Percentiles rank a stretch among this genome's conserved stretches.
Evolutionary conservation across 805 yeast genomes (phyloP).

Genomic region (Kluyveromyces nonfermentans): DNA sequence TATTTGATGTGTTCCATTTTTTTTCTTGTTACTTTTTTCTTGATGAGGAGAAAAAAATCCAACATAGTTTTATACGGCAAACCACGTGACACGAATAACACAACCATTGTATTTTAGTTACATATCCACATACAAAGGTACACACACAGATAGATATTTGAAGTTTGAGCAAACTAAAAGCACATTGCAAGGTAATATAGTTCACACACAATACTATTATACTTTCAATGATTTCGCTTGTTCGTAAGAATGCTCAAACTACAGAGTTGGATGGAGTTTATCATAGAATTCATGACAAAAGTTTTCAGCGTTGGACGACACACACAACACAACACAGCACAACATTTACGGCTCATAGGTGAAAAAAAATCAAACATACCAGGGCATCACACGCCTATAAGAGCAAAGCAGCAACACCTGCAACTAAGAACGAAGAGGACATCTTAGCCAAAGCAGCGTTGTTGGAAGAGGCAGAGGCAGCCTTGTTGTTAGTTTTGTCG

Average conservation of each 20-base stretch:
- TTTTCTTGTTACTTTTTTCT: neutral
- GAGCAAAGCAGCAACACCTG: conserved; percentile 3
- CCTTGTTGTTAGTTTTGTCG: conserved; percentile 30
- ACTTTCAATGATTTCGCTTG: too few relatives aligned
- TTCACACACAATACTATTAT: neutral
- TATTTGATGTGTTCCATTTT: neutral
- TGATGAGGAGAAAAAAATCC: neutral
- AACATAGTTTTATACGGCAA: neutral
- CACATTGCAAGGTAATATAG: neutral
- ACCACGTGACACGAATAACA: neutral
- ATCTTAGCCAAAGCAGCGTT: conserved; percentile 2
- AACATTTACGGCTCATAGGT: conserved; percentile 4
- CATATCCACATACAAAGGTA: neutral
- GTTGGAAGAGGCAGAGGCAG: conserved; percentile 4
- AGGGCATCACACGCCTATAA: conserved; percentile 1
- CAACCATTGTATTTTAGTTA: neutral
- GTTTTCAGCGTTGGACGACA: neutral
- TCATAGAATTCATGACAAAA: neutral
- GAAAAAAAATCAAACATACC: conserved; percentile 40
- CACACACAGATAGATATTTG: neutral
- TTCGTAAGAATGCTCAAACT: too few relatives aligned
- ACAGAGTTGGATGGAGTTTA: neutral
- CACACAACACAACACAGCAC: conserved; percentile 1
- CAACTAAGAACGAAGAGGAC: conserved; percentile 3
- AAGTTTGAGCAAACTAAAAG: neutral